phyloP scores from a whole-genome alignment of 768 basidiomycete genomes.

The Cubamyces sp. region DNA sequence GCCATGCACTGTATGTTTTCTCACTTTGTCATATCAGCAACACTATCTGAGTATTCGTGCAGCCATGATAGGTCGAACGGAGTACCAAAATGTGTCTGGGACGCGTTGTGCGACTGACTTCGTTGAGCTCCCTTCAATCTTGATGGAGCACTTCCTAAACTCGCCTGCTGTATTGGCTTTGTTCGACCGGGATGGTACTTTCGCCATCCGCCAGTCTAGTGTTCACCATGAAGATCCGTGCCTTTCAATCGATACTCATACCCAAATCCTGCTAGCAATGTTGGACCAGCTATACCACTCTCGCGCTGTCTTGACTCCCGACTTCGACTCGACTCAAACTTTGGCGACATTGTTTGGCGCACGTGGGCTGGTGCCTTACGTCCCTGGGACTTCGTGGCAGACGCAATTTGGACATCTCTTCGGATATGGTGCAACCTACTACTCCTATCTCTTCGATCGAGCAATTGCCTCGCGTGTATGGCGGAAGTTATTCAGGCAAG shows the following conservation, averaged over 20 bases:
- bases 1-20: conserved; percentile 92
- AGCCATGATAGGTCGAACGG: conserved; percentile 98
- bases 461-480: conserved; percentile 95
- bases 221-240: conserved; percentile 79
- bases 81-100: conserved; percentile 97
- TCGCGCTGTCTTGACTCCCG: conserved; percentile 49
- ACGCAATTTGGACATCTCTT: conserved; percentile 95
- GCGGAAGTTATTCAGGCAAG: conserved; percentile 66
- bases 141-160: conserved; percentile 97
- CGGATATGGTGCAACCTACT: conserved; percentile 97
- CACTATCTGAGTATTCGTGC: conserved; percentile 3
- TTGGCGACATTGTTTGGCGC: conserved; percentile 64
- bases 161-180: conserved; percentile 84
- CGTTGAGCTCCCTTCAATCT: conserved; percentile 95
- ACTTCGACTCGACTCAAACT: conserved; percentile 76
- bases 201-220: conserved; percentile 50
- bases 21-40: conserved; percentile 5
- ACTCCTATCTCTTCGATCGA: conserved; percentile 95
- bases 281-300: conserved; percentile 94
- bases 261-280: conserved; percentile 86
- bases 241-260: conserved; percentile 84
- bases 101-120: conserved; percentile 99
- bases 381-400: conserved; percentile 88
- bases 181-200: conserved; percentile 60
- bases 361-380: conserved; percentile 82